Conservation (phyloP, 441 rosid species). For the Mallotus repandus region DNA sequence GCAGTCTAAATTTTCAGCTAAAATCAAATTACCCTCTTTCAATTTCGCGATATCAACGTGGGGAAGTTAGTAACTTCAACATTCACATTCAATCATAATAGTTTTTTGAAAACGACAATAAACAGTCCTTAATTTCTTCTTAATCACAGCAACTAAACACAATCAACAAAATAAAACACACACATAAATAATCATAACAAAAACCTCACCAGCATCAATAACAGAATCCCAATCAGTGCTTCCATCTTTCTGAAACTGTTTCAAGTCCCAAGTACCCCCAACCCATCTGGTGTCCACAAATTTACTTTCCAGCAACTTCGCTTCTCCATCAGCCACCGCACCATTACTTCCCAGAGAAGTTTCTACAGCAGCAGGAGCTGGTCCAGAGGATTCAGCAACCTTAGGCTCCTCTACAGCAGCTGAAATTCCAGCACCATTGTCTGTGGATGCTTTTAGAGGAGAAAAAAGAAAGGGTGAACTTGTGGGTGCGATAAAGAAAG, state of each 20-base stretch:
- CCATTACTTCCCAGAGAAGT: slow-evolving; percentile 34
- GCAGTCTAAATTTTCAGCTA: background rate
- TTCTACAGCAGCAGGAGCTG: background rate
- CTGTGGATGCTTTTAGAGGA: slow-evolving; percentile 34
- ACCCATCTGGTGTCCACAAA: slow-evolving; percentile 72
- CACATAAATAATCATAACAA: background rate
- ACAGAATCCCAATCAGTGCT: slow-evolving; percentile 84
- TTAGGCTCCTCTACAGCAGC: slow-evolving; percentile 34
- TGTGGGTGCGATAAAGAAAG: slow-evolving; percentile 25
- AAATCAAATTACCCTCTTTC: background rate
- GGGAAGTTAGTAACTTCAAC: background rate
- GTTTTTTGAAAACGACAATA: background rate
- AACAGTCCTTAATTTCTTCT: background rate
- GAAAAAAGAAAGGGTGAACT: slow-evolving; percentile 20
- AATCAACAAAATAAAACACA: background rate
- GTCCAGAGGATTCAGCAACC: slow-evolving; percentile 11
- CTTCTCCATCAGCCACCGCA: slow-evolving; percentile 29
- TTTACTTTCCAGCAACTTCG: slow-evolving; percentile 27
- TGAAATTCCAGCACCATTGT: slow-evolving; percentile 44
- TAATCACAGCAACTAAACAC: background rate
- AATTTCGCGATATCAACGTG: background rate
- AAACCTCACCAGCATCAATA: slow-evolving; percentile 78
- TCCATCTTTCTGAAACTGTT: slow-evolving; percentile 62
- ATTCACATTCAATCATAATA: background rate
- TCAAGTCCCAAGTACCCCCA: slow-evolving; percentile 87